Base-by-base conservation (phyloP, 805 yeast genomes). In the Blastobotrys mokoenaii region DNA sequence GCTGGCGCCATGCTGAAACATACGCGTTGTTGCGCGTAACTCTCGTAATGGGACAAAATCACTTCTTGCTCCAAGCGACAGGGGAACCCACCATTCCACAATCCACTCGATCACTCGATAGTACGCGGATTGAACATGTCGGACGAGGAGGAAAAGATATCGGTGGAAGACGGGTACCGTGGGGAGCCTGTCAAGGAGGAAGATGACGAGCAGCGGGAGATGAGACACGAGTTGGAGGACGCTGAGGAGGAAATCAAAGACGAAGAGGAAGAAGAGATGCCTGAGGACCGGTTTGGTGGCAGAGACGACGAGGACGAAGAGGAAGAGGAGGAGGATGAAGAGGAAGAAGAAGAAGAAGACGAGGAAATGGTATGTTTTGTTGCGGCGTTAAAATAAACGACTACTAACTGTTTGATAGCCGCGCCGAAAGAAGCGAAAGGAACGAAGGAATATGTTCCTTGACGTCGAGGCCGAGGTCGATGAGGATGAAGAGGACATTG, bases 391-490 rank as follows among this genome's bases (percentile, higher is more conserved):
- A 18, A 4, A 30, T 30, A 14, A 9, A 15, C 10, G 11, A 3
- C 3, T 30, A 25, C 37, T 33, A 31, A 16, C 22, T 32, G 39
- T 11, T 25, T 17, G 16, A 14, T 27, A 47, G 52, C 46, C 53
- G 30, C 52, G 61, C 9, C 49, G 63, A 36, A 56, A 54, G 62
- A 70, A 58, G 53, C 68, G 61, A 64, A 69, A 63, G 62, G 73
- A 61, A 62, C 66, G 57, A 40, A 72, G 84, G 48, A 90, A 90
- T 64, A 89, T 84, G 71, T 93, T 88, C 65, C 74, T 93, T 67
- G 98, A 93, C 84, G 95, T 93, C 45, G 97, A 93, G 71, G 98
- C 97, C 48, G 97, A 90, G 64, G 98, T 93, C 47, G 95, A 90
- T 64, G 97, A 90, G 50, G 97, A 93, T 54, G 97, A 93, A 45